Evolutionary conservation across 2,329 filamentous ascomycete genomes (phyloP).

Genomic region (Hirsutella thompsonii): DNA sequence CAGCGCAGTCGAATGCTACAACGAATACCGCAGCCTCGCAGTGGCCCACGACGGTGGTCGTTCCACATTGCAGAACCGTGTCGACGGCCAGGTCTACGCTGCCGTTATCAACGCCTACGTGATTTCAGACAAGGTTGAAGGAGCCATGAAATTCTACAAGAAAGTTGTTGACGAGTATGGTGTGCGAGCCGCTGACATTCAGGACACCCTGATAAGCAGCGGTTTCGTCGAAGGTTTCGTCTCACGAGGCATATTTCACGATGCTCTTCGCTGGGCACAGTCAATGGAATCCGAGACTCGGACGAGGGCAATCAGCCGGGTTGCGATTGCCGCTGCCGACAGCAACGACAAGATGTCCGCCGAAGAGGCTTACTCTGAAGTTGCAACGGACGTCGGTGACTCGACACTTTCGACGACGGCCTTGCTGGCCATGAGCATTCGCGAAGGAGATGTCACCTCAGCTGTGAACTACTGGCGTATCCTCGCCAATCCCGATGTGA

Average conservation of each 20-base stretch:
- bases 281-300: constrained; percentile 46
- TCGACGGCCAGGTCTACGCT: constrained; percentile 79
- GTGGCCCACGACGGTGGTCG: constrained; percentile 69
- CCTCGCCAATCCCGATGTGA: constrained; percentile 49
- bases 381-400: constrained; percentile 37
- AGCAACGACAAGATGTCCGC: constrained; percentile 58
- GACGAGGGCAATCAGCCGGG: constrained; percentile 52
- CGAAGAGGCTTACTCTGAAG: constrained; percentile 47
- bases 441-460: constrained; percentile 63
- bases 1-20: constrained; percentile 89
- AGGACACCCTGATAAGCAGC: constrained; percentile 56
- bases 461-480: constrained; percentile 74
- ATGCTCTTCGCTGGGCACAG: constrained; percentile 64
- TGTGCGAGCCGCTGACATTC: constrained; percentile 47
- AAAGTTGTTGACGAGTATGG: constrained; percentile 57
- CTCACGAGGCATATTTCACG: constrained; percentile 52
- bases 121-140: constrained; percentile 64
- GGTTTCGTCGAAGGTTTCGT: constrained; percentile 73
- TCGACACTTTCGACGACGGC: constrained; percentile 56
- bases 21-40: constrained; percentile 84
- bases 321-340: constrained; percentile 72
- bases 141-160: constrained; percentile 73
- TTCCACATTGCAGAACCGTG: constrained; percentile 53
- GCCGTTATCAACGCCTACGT: constrained; percentile 86
- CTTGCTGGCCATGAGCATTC: constrained; percentile 75